These are phyloP conservation scores for Lipomyces yamadae DNA, from an alignment of 805 yeast genomes.

Conservation along the genomic window DNA sequence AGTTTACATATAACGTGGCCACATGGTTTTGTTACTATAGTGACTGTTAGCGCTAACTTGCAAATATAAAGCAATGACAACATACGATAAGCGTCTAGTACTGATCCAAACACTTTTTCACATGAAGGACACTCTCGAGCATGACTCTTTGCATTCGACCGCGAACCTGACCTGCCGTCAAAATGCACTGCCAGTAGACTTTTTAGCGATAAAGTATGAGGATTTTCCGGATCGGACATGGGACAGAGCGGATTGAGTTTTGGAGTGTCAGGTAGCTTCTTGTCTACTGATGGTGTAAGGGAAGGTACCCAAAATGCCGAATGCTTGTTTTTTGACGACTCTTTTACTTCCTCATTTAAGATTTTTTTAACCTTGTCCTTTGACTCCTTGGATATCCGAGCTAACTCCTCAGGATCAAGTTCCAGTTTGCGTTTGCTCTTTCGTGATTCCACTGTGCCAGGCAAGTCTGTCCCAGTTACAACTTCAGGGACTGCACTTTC, in stretches of 20 bases:
- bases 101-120: conserved; percentile 27
- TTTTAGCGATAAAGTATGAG: conserved; percentile 29
- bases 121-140: conserved; percentile 37
- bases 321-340: not conserved
- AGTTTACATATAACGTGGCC: conserved; percentile 36
- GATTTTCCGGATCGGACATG: conserved; percentile 23
- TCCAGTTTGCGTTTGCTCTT: conserved; percentile 15
- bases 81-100: conserved; percentile 33
- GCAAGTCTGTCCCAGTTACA: not conserved
- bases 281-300: conserved; percentile 11
- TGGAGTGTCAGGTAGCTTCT: conserved; percentile 6
- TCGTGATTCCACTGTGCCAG: not conserved
- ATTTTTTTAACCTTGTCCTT: conserved; percentile 1
- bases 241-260: conserved; percentile 32
- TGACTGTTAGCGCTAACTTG: not conserved
- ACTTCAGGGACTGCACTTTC: too few relatives aligned
- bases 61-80: not conserved
- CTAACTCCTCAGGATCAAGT: conserved; percentile 10
- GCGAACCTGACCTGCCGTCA: conserved; percentile 11
- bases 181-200: conserved; percentile 23
- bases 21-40: conserved; percentile 31
- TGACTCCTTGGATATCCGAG: conserved; percentile 3
- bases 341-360: conserved; percentile 2
- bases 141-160: not conserved
- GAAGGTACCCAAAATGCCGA: conserved; percentile 23